Conservation (phyloP, 1,284 basidiomycete genomes). For the Ganoderma sinense region DNA sequence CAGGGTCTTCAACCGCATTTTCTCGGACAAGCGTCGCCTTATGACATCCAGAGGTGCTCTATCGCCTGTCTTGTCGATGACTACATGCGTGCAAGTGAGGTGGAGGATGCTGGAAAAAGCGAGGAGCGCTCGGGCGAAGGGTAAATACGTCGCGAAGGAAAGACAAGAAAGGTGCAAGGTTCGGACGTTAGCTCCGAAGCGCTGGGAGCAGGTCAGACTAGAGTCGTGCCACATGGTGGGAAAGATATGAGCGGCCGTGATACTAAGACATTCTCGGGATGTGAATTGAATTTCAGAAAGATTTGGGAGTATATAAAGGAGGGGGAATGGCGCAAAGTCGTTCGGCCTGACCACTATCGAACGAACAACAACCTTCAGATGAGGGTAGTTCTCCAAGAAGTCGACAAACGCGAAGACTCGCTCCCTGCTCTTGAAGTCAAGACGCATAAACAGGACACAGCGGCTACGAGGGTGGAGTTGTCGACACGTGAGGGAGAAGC, state of each 20-base stretch:
- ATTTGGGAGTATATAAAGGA: neutral
- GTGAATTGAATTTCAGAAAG: neutral
- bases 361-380: neutral
- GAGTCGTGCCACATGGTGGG: neutral
- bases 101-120: neutral
- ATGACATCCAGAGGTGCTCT: neutral
- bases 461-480: neutral
- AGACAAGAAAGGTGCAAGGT: neutral
- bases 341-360: neutral
- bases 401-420: neutral
- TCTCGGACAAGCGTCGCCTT: neutral
- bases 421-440: neutral
- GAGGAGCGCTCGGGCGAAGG: neutral
- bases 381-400: neutral
- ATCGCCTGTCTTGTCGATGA: neutral
- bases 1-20: neutral
- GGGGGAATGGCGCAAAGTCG: neutral
- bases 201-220: neutral
- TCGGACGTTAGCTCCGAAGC: neutral
- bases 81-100: neutral
- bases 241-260: neutral
- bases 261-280: neutral
- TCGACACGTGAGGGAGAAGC: neutral
- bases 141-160: neutral
- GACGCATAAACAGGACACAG: neutral